Base-by-base conservation (phyloP, 1,139 yeast species). In the Blastobotrys serpentis region DNA sequence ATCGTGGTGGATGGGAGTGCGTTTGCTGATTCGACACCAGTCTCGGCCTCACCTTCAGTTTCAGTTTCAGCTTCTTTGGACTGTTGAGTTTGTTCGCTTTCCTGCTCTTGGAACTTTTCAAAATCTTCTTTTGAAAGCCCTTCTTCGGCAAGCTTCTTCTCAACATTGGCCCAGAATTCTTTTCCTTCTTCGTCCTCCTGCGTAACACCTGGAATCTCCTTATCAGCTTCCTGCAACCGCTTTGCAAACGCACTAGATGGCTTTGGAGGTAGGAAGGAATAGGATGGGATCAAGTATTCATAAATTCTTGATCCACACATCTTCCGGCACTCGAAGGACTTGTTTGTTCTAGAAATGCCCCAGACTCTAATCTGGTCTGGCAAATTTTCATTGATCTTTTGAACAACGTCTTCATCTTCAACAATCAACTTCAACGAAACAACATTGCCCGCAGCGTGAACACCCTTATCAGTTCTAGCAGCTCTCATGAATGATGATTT, bases 391-490 rank as follows among this genome's bases (percentile, higher is more conserved):
- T 92, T 92, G 67, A 94, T 84, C 65, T 82, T 86, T 39, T 75
- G 74, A 40, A 85, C 74, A 47, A 90, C 77, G 48, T 86, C 84
- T n/a, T 76, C 78, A 61, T 90, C 98, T 64, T 90, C 97, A 50
- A 90, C 78, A 60, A 90, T 89, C 73, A 92, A 72, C 65, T 92
- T 92, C 60, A 88, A 74, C 6, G 96, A 86, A 40, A 94, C 81
- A 25, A 92, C 89, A 64, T 92, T 92, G 22, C 98, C 98, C 3
- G 98, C 98, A 21, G 99, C 98, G 68, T 92, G 99, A 13, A 92
- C 99, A 53, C 98, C 99, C 68, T 92, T 94, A 66, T 92, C 99
- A 3, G 99, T 92, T 68, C 98, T 77, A 2, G 98, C 98, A 42
- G 98, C 96, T 61, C 99, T 79, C 86, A 87, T 85, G 61, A 94